Conservation (phyloP, 352 stramenopile species). For the Pythium angustatum region DNA sequence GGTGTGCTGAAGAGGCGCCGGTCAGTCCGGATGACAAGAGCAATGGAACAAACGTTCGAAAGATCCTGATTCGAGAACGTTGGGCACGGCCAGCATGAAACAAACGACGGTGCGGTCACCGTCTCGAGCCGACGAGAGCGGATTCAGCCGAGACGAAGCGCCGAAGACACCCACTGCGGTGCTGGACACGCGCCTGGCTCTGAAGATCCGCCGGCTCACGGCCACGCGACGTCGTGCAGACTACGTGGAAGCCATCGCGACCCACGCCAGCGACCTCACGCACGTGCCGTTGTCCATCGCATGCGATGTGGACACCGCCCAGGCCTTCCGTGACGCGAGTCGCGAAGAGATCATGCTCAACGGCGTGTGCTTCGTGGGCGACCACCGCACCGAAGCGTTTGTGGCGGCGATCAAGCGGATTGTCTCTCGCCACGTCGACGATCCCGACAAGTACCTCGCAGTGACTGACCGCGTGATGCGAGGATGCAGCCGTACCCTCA, state of each 20-base stretch:
- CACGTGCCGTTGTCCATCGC: slow-evolving; percentile 51
- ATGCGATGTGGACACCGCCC: slow-evolving; percentile 69
- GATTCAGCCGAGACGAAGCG: slow-evolving; percentile 1
- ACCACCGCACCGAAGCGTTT: slow-evolving; percentile 71
- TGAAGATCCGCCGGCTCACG: slow-evolving; percentile 42
- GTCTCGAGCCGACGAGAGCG: slow-evolving; percentile 1
- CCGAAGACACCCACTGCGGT: slow-evolving; percentile 15
- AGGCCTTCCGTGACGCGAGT: slow-evolving; percentile 68
- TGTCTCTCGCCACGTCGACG: slow-evolving; percentile 44
- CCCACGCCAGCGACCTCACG: slow-evolving; percentile 34
- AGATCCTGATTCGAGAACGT: too few relatives aligned
- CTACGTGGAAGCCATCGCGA: slow-evolving; percentile 49
- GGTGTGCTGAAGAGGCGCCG: slow-evolving; percentile 10
- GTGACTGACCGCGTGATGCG: slow-evolving; percentile 70
- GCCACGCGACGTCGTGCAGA: slow-evolving; percentile 48
- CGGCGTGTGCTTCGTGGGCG: slow-evolving; percentile 70
- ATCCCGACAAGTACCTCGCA: slow-evolving; percentile 45
- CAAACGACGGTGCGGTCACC: background rate
- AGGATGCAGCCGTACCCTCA: slow-evolving; percentile 72
- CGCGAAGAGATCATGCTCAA: slow-evolving; percentile 76
- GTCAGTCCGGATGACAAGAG: too few relatives aligned
- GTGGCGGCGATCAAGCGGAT: slow-evolving; percentile 77
- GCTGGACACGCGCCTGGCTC: slow-evolving; percentile 44
- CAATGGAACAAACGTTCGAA: slow-evolving; percentile 13
- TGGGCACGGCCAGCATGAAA: slow-evolving; percentile 7